Percentiles rank a stretch among this genome's conserved stretches.
phyloP scores from a whole-genome alignment of 495 filamentous ascomycete genomes.

The Podospora tetraspora region DNA sequence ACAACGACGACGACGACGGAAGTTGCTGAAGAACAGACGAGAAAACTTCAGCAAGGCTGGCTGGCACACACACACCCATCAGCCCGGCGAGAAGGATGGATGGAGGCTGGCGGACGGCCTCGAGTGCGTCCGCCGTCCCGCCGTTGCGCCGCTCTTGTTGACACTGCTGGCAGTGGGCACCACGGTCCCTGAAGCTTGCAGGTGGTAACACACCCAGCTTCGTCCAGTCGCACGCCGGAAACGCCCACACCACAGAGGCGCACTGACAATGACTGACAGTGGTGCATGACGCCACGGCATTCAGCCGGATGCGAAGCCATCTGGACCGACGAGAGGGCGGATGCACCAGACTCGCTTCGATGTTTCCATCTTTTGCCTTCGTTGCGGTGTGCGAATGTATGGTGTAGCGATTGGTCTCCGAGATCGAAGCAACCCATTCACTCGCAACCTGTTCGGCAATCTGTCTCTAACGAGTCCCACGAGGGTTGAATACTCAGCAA shows the following conservation, averaged over 20 bases:
- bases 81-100: not conserved
- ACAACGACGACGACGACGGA: not conserved
- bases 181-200: constrained; percentile 23
- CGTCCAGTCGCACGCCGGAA: constrained; percentile 21
- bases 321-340: not conserved
- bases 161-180: not conserved
- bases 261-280: constrained; percentile 18
- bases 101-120: not conserved
- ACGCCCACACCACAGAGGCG: constrained; percentile 19
- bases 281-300: constrained; percentile 28
- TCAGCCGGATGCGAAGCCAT: constrained; percentile 20
- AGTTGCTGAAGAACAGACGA: not conserved
- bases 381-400: not conserved
- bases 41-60: not conserved
- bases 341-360: not conserved
- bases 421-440: not conserved
- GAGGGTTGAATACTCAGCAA: not conserved
- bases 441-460: not conserved
- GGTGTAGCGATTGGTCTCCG: not conserved
- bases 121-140: not conserved
- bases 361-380: not conserved
- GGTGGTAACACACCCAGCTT: constrained; percentile 15
- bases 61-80: not conserved
- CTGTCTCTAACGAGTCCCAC: not conserved
- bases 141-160: constrained; percentile 3